Evolutionary conservation across 2,329 filamentous ascomycete genomes (phyloP).

Genomic region (Fusarium buharicum): DNA sequence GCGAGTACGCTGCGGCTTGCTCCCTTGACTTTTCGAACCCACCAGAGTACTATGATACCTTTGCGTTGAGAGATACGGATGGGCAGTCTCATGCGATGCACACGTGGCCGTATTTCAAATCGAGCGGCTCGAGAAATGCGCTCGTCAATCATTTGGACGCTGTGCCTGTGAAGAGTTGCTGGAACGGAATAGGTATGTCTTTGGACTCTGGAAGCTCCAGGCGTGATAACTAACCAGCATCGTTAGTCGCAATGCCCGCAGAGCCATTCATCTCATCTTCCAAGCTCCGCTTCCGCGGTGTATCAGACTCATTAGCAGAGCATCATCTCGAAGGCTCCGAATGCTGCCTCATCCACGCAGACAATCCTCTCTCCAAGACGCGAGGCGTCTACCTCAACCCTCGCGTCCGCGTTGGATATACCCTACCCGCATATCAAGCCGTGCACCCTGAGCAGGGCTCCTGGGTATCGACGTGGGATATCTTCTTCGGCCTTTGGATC

Average conservation of each 20-base stretch:
- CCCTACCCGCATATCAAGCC: slow-evolving; percentile 60
- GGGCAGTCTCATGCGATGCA: slow-evolving; percentile 63
- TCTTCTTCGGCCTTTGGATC: slow-evolving; percentile 66
- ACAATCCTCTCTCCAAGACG: slow-evolving; percentile 67
- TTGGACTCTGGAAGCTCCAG: not conserved
- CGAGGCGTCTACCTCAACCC: slow-evolving; percentile 75
- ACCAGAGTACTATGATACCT: slow-evolving; percentile 69
- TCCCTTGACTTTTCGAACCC: slow-evolving; percentile 67
- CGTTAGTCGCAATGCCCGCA: slow-evolving; percentile 60
- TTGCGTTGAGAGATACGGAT: slow-evolving; percentile 66
- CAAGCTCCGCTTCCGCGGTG: slow-evolving; percentile 69
- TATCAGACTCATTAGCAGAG: slow-evolving; percentile 69
- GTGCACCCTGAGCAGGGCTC: slow-evolving; percentile 54
- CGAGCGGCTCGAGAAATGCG: slow-evolving; percentile 61
- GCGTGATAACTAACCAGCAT: slow-evolving; percentile 15
- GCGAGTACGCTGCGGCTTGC: slow-evolving; percentile 70
- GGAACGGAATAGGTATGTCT: slow-evolving; percentile 56
- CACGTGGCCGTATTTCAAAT: slow-evolving; percentile 69
- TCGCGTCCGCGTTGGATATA: slow-evolving; percentile 74
- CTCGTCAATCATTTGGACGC: slow-evolving; percentile 60
- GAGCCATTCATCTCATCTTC: slow-evolving; percentile 62
- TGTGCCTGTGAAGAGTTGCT: slow-evolving; percentile 59
- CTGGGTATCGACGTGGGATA: slow-evolving; percentile 61
- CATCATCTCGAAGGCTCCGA: slow-evolving; percentile 79
- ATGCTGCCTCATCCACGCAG: slow-evolving; percentile 80